Evolutionary conservation across 768 basidiomycete genomes (phyloP).

Genomic region (Tylopilus intermedius): DNA sequence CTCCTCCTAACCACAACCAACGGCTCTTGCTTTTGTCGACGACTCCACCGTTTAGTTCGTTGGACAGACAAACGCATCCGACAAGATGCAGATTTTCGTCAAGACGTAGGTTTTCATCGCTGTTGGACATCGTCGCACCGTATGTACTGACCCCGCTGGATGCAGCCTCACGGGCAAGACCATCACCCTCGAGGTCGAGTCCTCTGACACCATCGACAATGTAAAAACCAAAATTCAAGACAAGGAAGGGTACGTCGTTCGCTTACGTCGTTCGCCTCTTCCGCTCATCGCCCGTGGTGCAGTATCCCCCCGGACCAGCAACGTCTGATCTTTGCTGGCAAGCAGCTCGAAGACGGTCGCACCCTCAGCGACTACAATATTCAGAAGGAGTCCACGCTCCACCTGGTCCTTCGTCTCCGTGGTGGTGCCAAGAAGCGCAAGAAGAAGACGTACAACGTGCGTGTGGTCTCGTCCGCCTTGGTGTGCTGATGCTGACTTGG

Average conservation of each 20-base stretch:
- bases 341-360: conserved; percentile 98
- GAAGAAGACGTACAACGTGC: conserved; percentile 98
- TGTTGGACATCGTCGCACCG: not conserved
- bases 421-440: conserved; percentile 99
- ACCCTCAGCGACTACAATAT: conserved; percentile 96
- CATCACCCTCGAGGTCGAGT: conserved; percentile 97
- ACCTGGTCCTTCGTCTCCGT: conserved; percentile 94
- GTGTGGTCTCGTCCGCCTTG: conserved; percentile 24
- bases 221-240: conserved; percentile 97
- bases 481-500: conserved; percentile 3
- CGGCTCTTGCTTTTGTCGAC: conserved; percentile 78
- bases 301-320: conserved; percentile 94
- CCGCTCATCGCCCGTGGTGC: conserved; percentile 4
- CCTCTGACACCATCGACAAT: conserved; percentile 96
- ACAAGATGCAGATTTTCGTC: conserved; percentile 95
- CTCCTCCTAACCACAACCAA: conserved; percentile 17
- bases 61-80: conserved; percentile 85
- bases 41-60: conserved; percentile 88
- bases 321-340: conserved; percentile 97
- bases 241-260: conserved; percentile 76
- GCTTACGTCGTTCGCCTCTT: not conserved
- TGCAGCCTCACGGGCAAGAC: conserved; percentile 95
- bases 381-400: conserved; percentile 98
- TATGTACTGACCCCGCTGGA: conserved; percentile 6
- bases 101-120: conserved; percentile 65